Conservation (phyloP, 306 rosid species). For the Fragaria iinumae region DNA sequence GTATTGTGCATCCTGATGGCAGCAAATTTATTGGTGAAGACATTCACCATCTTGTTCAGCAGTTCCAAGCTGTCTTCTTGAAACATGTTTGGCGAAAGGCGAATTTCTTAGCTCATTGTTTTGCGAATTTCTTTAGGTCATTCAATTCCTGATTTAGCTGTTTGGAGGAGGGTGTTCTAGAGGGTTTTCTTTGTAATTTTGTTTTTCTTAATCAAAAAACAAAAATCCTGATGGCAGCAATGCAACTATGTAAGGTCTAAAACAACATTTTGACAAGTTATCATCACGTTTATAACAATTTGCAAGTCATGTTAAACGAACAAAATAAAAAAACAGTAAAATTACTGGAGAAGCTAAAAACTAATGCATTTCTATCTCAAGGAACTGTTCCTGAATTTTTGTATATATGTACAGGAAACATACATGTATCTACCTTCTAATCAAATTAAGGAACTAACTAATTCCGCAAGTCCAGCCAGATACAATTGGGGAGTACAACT, state of each 20-base stretch:
- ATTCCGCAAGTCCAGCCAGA: not conserved
- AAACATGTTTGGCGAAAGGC: too few relatives aligned
- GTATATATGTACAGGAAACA: conserved; percentile 5
- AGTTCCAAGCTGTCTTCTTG: too few relatives aligned
- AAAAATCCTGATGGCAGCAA: too few relatives aligned
- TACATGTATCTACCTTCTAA: not conserved
- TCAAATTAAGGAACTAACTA: not conserved
- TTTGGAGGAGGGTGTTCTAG: too few relatives aligned
- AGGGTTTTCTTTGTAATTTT: too few relatives aligned
- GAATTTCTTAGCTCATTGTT: too few relatives aligned
- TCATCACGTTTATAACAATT: not conserved
- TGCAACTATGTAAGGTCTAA: too few relatives aligned
- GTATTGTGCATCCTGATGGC: not conserved
- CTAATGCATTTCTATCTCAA: not conserved
- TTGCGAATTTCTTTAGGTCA: too few relatives aligned
- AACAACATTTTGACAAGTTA: not conserved
- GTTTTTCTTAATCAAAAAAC: too few relatives aligned
- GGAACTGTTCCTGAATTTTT: conserved; percentile 1
- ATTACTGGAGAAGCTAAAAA: not conserved
- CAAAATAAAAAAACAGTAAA: not conserved
- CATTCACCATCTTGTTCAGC: too few relatives aligned
- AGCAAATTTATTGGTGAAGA: not conserved
- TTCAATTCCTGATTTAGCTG: too few relatives aligned
- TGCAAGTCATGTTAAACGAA: not conserved
- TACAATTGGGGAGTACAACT: not conserved